Evolutionary conservation across 2,329 filamentous ascomycete genomes (phyloP).

Genomic region (Neopestalotiopsis rosae): DNA sequence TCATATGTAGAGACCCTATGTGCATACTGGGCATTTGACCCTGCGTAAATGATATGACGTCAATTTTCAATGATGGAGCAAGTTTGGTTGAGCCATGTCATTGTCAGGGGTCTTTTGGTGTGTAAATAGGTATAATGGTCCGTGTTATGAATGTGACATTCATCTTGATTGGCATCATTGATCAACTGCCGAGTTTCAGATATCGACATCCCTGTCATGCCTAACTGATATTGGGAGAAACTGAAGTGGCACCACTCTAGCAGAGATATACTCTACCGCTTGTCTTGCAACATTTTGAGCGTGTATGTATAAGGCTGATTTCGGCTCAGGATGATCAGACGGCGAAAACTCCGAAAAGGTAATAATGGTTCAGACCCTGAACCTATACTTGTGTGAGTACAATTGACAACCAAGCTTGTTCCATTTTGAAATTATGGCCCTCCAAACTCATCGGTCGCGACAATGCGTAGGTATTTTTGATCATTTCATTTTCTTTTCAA

Average conservation of each 20-base stretch:
- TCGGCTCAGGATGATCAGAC: too few relatives aligned
- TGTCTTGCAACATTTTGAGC: too few relatives aligned
- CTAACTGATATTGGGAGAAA: background rate
- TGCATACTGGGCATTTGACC: background rate
- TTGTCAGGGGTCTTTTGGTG: conserved; percentile 1
- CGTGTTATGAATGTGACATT: background rate
- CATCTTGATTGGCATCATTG: background rate
- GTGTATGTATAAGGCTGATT: too few relatives aligned
- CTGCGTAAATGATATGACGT: conserved; percentile 1
- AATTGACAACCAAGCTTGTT: too few relatives aligned
- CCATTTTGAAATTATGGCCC: too few relatives aligned
- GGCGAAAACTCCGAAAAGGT: too few relatives aligned
- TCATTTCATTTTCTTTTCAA: too few relatives aligned
- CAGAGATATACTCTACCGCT: background rate
- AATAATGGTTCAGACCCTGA: too few relatives aligned
- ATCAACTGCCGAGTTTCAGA: conserved; percentile 9
- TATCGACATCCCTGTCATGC: background rate
- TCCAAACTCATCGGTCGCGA: too few relatives aligned
- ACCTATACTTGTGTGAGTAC: too few relatives aligned
- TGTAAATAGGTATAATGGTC: conserved; percentile 8
- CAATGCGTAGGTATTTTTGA: too few relatives aligned
- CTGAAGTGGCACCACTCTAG: background rate
- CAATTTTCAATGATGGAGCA: background rate
- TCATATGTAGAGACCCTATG: background rate
- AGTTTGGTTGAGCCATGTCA: conserved; percentile 12